Conservation (phyloP, 2,329 filamentous ascomycete genomes). For the Dactylellina haptotyla region DNA sequence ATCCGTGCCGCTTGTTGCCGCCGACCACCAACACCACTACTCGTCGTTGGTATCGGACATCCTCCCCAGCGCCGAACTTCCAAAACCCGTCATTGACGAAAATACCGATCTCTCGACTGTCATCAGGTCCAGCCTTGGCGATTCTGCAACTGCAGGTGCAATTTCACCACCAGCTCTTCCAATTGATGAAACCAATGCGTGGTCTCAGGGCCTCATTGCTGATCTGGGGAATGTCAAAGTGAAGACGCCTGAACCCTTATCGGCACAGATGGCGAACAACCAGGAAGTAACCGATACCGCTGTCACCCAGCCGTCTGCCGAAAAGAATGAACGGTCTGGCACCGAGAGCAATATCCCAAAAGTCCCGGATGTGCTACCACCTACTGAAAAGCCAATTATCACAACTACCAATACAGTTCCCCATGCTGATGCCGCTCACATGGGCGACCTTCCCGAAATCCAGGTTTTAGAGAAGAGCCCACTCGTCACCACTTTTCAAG, state of each 20-base stretch:
- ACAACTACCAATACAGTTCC: conserved; percentile 37
- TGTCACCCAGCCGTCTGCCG: not conserved
- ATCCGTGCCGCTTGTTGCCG: conserved; percentile 2
- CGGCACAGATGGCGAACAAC: not conserved
- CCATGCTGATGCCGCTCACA: conserved; percentile 22
- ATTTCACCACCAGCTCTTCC: conserved; percentile 22
- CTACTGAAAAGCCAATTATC: conserved; percentile 12
- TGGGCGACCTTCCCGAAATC: conserved; percentile 25
- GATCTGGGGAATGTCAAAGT: conserved; percentile 31
- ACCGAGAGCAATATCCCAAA: not conserved
- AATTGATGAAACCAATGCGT: conserved; percentile 26
- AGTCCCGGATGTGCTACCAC: not conserved
- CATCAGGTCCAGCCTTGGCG: conserved; percentile 24
- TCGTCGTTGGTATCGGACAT: conserved; percentile 35
- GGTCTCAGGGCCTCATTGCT: conserved; percentile 45
- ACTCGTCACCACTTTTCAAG: not conserved
- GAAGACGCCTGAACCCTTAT: not conserved
- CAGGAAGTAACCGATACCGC: no score
- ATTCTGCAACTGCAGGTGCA: conserved; percentile 7
- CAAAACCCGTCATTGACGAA: conserved; percentile 11
- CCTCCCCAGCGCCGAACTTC: conserved; percentile 22
- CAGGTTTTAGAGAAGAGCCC: conserved; percentile 4
- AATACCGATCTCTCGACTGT: conserved; percentile 25
- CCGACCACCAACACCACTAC: conserved; percentile 30
- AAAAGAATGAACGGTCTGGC: not conserved